Evolutionary conservation across 169 alveolate genomes (phyloP).

Genomic region (Eimeria sp.): DNA sequence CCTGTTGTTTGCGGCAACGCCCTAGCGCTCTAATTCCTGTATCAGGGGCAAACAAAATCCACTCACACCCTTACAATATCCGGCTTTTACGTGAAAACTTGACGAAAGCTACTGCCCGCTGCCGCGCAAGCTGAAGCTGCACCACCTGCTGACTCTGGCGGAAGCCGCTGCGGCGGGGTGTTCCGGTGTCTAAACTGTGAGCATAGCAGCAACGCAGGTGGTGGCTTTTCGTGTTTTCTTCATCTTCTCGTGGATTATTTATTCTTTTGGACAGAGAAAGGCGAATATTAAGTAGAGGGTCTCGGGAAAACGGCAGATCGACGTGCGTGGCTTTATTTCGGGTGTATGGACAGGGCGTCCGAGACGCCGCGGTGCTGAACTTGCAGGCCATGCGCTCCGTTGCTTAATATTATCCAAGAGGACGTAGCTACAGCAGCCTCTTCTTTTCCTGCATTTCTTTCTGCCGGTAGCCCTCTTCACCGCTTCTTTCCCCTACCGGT

Average conservation of each 20-base stretch:
- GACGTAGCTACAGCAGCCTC: not conserved
- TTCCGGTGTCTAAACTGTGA: conserved; percentile 9
- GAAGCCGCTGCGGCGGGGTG: conserved; percentile 32
- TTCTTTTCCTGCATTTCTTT: not conserved
- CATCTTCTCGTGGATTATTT: conserved; percentile 6
- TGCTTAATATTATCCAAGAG: not conserved
- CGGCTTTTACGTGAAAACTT: not conserved
- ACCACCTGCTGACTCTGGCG: conserved; percentile 5
- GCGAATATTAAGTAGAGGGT: not conserved
- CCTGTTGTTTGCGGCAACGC: not conserved
- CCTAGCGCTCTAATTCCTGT: not conserved
- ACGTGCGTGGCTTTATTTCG: not conserved
- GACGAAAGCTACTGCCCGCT: not conserved
- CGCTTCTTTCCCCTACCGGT: not conserved
- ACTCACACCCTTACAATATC: not conserved
- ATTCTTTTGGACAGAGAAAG: not conserved
- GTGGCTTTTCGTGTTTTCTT: not conserved
- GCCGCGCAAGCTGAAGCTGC: not conserved
- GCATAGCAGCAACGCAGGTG: not conserved
- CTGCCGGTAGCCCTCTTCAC: not conserved
- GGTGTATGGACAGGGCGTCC: conserved; percentile 16
- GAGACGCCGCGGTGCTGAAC: conserved; percentile 24
- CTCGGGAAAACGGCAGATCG: conserved; percentile 10
- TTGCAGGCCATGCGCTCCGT: not conserved
- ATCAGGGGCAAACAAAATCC: not conserved